Evolutionary conservation across 1,139 yeast genomes (phyloP), one percentile per base, ranked within the genome.

Genomic region (Scheffersomyces quercinus): DNA sequence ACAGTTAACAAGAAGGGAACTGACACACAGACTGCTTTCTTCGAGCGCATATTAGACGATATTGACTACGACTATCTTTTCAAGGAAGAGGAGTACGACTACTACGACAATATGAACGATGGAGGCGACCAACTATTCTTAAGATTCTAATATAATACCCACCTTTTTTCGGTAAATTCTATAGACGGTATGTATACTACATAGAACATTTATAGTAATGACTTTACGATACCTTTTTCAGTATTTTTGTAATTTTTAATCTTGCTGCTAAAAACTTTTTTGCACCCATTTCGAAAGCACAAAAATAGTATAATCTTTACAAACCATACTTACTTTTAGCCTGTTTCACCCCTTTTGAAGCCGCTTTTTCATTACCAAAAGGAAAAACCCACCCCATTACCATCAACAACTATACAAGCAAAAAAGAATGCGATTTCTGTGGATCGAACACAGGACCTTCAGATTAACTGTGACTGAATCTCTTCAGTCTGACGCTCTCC

Each of bases 401-500:
- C 26, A 1, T 5, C 26, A 31, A 6, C 12, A n/a, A 6, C 12
- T 13, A 10, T 5, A 31, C 12, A 14, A 28, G 37, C 31, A 47
- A 40, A 52, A 47, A 44, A 43, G 39, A 45, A 46, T 53, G 57
- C 57, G 57, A 45, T 49, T 53, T 53, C 48, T 59, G 79, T 73
- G 79, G 79, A 73, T 73, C 77, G 79, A 73, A 73, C 79, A 73
- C 79, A 73, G 75, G 77, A 73, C 79, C 79, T 73, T 69, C 77
- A 72, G 77, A 73, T 73, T 59, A 62, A 60, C 67, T 63, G 65
- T 54, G 66, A 64, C 68, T 54, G 60, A 60, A 58, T 48, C 46
- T 52, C 88, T 83, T 83, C 88, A 83, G 88, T 83, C 88, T 82
- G 85, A 80, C 88, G 89, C 89, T 83, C 88, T 83, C 88, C 89